These are phyloP conservation scores for Quercus gilva DNA, from an alignment of 306 rosid genomes.

Conservation along the genomic window DNA sequence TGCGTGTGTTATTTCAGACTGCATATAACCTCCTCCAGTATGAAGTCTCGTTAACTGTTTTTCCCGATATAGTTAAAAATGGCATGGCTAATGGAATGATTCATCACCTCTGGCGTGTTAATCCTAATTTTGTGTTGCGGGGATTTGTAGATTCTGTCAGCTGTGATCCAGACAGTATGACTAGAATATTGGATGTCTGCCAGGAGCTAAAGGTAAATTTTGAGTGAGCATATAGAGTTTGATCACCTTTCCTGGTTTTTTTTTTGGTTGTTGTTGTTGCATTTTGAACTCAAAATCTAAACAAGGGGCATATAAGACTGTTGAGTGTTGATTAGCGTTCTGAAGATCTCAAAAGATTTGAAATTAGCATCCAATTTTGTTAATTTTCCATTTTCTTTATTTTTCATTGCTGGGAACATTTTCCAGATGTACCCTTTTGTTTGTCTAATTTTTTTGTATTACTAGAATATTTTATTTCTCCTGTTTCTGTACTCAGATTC, in stretches of 20 bases:
- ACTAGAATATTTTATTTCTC: not conserved
- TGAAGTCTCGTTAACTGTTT: constrained; percentile 67
- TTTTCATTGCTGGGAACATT: not conserved
- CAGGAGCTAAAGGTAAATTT: constrained; percentile 77
- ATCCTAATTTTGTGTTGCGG: constrained; percentile 67
- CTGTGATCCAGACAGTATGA: constrained; percentile 53
- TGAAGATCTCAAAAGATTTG: not conserved
- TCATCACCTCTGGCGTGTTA: constrained; percentile 79
- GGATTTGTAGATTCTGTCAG: constrained; percentile 70
- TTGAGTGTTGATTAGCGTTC: not conserved
- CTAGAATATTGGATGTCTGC: constrained; percentile 72
- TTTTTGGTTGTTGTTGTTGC: not conserved
- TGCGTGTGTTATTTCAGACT: constrained; percentile 60
- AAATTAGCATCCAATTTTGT: not conserved
- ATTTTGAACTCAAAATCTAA: not conserved
- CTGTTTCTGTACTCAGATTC: constrained; percentile 16
- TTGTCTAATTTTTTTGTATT: constrained; percentile 6
- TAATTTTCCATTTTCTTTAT: not conserved
- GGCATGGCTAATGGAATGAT: constrained; percentile 55
- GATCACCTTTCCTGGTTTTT: constrained; percentile 3
- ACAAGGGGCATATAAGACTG: not conserved
- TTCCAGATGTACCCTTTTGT: not conserved
- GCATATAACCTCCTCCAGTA: constrained; percentile 82
- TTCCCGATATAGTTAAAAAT: constrained; percentile 66
- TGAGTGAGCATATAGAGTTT: constrained; percentile 17